Percentiles rank a stretch among this genome's conserved stretches.
Conservation (phyloP, 2,329 filamentous ascomycete species). For the Pseudodiploospora longispora region DNA sequence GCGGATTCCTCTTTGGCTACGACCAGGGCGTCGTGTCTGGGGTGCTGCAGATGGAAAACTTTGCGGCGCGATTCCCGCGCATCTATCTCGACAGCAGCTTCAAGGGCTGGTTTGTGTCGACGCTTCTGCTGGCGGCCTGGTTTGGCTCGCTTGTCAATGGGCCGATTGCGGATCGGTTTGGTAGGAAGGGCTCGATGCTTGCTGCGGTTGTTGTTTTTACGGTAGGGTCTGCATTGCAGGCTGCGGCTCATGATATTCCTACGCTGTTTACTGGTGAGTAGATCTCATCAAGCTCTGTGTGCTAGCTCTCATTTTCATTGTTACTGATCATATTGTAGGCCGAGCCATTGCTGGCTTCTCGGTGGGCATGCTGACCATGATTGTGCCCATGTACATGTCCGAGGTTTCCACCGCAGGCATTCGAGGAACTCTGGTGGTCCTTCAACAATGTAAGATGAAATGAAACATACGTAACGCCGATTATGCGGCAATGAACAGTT, state of each 20-base stretch:
- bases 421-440: constrained; percentile 37
- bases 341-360: constrained; percentile 36
- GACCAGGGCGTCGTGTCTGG: constrained; percentile 41
- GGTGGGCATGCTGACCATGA: constrained; percentile 32
- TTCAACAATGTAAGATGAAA: constrained; percentile 25
- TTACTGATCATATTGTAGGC: constrained; percentile 16
- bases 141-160: constrained; percentile 38
- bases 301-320: background rate
- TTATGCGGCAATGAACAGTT: background rate
- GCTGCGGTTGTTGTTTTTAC: constrained; percentile 27
- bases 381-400: constrained; percentile 37
- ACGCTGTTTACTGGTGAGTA: constrained; percentile 31
- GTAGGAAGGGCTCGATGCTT: constrained; percentile 27
- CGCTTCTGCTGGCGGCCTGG: constrained; percentile 39
- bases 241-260: constrained; percentile 29
- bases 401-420: constrained; percentile 41
- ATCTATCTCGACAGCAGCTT: constrained; percentile 36
- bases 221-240: constrained; percentile 37
- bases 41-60: constrained; percentile 38
- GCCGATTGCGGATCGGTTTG: constrained; percentile 27
- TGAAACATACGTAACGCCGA: background rate
- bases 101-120: constrained; percentile 46
- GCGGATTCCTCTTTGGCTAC: constrained; percentile 39
- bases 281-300: background rate
- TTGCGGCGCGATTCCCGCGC: constrained; percentile 21